Base-by-base conservation (phyloP, 306 rosid genomes). In the Prunus persica region DNA sequence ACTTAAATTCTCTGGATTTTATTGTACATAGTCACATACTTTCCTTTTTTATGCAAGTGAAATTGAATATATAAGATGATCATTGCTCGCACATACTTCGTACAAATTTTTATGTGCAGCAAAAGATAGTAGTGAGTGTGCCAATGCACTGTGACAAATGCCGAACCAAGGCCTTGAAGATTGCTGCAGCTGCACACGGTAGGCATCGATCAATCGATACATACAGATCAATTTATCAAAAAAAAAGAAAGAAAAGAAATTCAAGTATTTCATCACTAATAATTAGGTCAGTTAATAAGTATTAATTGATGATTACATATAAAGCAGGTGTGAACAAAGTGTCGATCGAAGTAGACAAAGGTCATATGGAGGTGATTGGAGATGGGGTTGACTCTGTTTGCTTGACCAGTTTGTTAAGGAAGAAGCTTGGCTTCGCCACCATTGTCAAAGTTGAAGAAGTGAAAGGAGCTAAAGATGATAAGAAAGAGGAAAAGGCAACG, bases 151-250 rank as follows among this genome's bases (percentile, higher is more conserved):
- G 65, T 43, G 75, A 74, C 4, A 84, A 77, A 82, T 67, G 76
- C 80, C 74, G 86, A 62, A 73, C 60, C 43, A 81, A 76, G 68
- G 86, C 81, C 83, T 54, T 87, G 75, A 76, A 77, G 69, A 76
- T 79, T 54, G 86, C 88, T 0, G 77, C 79, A 5, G 61, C 1
- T 16, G 76, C 69, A 30, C 9, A 30, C 1, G 86, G 80, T 76
- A 41, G 11, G 66, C n/a, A 13, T 15, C 64, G 66, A 16, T 34
- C 34, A 32, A 32, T 32, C 6, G 8, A 5, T 13, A 3, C 22
- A 8, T 6, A 38, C 2, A 38, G 43, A 38, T 55, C 38, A 28
- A 6, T 41, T 11, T 5, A 34, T 34, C 38, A 34, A 34, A 34
- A 34, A 34, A 34, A 1, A 34, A 27, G 3, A 1, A 34, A 34